Evolutionary conservation across 1,284 basidiomycete species (phyloP), one percentile per base, ranked within the genome.

Genomic region (Pascua guehoae): DNA sequence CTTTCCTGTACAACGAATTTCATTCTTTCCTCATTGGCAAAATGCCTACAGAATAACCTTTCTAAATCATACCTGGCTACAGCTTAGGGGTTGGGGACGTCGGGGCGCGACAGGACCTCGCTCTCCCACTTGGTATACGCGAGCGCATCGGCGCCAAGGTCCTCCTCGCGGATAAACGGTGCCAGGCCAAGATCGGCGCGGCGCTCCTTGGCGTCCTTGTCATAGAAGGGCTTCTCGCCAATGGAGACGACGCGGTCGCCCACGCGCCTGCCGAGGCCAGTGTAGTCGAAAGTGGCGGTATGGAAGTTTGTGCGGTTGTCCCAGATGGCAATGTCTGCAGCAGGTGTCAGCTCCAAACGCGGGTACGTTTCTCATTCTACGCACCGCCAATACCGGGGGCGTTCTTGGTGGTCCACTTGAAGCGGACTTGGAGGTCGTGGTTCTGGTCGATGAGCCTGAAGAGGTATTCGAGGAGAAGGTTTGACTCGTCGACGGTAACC

Each of bases 181-280:
- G 24, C 24, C 24, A 32, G 24, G 24, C 24, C 58, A 17, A 68
- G 57, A 1, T 53, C 63, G 49, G 66, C 59, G 24, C 64, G 61
- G 10, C 67, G 55, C 12, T 51, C 51, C 8, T 48, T 50, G 3
- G 67, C 67, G 11, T 65, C 58, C 7, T 69, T 68, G 56, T 73
- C 71, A 12, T 83, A 82, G 76, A 79, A 86, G 0, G 86, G 86
- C 56, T 74, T 78, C 74, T 88, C 86, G 24, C 86, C 86, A 24
- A 87, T 67, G 55, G 81, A 82, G 50, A 86, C 84, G 8, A 84
- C 82, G 15, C 86, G 79, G 62, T 85, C 81, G 8, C 86, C 86
- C 44, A 78, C 71, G 5, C 86, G 80, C 14, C 72, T 62, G 10
- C 71, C 60, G n/a, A 60, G 60, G 36, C 49, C 57, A 60, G 84